phyloP scores from a whole-genome alignment of 441 rosid species.

The Populus trichocarpa region DNA sequence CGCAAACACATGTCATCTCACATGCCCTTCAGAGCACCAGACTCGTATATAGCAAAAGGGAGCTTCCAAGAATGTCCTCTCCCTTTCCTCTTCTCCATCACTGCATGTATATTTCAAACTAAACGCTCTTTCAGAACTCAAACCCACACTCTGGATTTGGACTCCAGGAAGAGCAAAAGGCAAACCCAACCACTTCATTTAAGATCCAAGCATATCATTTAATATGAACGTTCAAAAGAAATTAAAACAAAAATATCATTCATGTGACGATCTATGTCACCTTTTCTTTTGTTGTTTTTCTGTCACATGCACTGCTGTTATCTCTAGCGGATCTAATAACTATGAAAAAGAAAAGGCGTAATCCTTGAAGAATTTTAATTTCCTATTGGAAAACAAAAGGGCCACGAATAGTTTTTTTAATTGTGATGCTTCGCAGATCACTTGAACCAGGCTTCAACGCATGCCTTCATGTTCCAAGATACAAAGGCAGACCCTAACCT shows the following conservation, averaged over 20 bases:
- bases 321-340: background rate
- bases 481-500: constrained; percentile 38
- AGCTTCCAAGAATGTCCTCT: too few species aligned
- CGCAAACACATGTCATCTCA: constrained; percentile 14
- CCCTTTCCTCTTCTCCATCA: background rate
- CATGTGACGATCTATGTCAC: too few species aligned
- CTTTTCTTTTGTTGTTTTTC: background rate
- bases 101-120: too few species aligned
- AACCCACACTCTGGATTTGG: too few species aligned
- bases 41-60: background rate
- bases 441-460: constrained; percentile 33
- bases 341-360: too few species aligned
- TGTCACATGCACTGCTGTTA: background rate
- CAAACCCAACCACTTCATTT: background rate
- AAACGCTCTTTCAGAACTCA: too few species aligned
- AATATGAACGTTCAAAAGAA: too few species aligned
- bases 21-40: constrained; percentile 3
- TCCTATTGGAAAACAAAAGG: background rate
- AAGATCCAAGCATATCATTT: background rate
- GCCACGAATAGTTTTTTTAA: background rate
- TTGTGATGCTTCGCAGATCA: background rate
- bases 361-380: background rate
- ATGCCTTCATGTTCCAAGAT: constrained; percentile 55
- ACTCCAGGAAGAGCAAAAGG: background rate
- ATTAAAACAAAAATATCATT: too few species aligned